Evolutionary conservation across 192 early-diverging fungal species (phyloP).

Genomic region (Entomortierella parvispora): DNA sequence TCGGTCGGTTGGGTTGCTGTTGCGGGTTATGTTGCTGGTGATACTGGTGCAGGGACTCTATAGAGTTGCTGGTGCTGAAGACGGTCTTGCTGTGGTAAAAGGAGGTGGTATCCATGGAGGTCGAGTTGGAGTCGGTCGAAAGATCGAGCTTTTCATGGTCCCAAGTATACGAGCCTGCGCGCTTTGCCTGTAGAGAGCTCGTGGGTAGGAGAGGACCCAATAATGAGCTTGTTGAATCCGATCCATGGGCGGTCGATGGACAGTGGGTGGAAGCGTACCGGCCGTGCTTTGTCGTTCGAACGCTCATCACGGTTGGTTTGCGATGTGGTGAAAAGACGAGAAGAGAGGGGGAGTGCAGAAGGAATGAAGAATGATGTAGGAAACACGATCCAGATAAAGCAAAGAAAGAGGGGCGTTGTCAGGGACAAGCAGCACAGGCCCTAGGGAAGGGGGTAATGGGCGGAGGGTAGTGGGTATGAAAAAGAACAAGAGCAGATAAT

Average conservation of each 20-base stretch:
- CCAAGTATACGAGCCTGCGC: slow-evolving; percentile 9
- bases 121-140: too few relatives aligned
- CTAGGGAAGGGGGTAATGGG: not conserved
- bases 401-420: not conserved
- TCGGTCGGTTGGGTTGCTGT: slow-evolving; percentile 12
- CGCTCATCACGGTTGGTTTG: slow-evolving; percentile 13
- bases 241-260: slow-evolving; percentile 11
- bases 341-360: not conserved
- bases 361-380: not conserved
- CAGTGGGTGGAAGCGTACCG: slow-evolving; percentile 20
- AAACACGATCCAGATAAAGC: too few relatives aligned
- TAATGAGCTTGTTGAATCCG: slow-evolving; percentile 18
- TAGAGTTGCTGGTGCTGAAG: slow-evolving; percentile 15
- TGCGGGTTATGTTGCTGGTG: slow-evolving; percentile 16
- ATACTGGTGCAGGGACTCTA: slow-evolving; percentile 14
- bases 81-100: not conserved
- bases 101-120: not conserved
- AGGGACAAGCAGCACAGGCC: not conserved
- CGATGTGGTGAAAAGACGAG: not conserved
- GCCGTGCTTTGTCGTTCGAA: slow-evolving; percentile 25
- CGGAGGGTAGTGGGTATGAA: not conserved
- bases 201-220: slow-evolving; percentile 26
- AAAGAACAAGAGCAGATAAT: not conserved
- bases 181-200: not conserved
- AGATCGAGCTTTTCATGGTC: slow-evolving; percentile 2